Percentiles rank a stretch among this genome's conserved stretches.
Conservation (phyloP, 1,284 basidiomycete genomes). For the Taiwanofungus camphoratus region DNA sequence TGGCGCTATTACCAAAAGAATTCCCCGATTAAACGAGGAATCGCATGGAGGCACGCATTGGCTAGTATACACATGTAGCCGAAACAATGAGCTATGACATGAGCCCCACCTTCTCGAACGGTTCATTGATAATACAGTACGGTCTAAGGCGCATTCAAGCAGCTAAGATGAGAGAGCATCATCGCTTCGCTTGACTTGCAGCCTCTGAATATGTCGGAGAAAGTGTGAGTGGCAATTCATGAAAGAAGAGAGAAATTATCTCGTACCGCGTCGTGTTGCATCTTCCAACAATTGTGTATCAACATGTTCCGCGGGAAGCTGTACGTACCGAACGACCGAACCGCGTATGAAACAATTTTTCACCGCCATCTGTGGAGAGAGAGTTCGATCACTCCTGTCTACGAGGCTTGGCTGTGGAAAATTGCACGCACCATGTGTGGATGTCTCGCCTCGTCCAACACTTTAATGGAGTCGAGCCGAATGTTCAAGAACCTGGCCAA, state of each 20-base stretch:
- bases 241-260: neutral
- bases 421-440: constrained; percentile 92
- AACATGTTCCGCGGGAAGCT: constrained; percentile 87
- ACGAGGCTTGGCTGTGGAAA: too few species aligned
- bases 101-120: too few species aligned
- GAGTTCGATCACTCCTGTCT: too few species aligned
- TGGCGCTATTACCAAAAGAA: too few species aligned
- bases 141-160: too few species aligned
- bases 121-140: too few species aligned
- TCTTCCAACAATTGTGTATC: constrained; percentile 97
- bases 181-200: constrained; percentile 9
- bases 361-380: constrained; percentile 79
- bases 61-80: too few species aligned
- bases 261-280: constrained; percentile 88
- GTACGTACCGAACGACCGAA: constrained; percentile 96
- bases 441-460: constrained; percentile 88
- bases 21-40: too few species aligned
- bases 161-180: too few species aligned
- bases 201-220: constrained; percentile 6
- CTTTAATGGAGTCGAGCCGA: constrained; percentile 90
- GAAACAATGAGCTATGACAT: too few species aligned
- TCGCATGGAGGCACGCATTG: too few species aligned
- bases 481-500: constrained; percentile 89
- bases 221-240: neutral
- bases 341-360: constrained; percentile 99